phyloP scores from a whole-genome alignment of 805 yeast species.

The Metschnikowia picachoensis region DNA sequence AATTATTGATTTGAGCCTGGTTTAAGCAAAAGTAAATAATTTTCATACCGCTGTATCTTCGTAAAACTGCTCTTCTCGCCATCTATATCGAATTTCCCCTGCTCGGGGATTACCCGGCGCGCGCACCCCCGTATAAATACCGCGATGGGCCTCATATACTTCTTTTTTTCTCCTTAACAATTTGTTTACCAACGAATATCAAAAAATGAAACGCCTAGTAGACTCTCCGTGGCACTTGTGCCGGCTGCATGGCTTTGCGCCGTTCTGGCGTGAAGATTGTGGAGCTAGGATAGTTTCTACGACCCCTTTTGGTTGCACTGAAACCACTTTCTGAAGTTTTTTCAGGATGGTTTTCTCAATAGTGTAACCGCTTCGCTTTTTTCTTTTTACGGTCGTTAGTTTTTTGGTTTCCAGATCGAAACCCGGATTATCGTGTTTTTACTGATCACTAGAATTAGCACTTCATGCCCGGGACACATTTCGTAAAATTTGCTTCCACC shows the following conservation, averaged over 20 bases:
- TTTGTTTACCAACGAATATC: constrained; percentile 28
- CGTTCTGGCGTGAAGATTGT: constrained; percentile 22
- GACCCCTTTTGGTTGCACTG: constrained; percentile 12
- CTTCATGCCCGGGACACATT: constrained; percentile 50
- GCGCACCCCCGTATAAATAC: constrained; percentile 6
- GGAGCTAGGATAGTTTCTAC: constrained; percentile 20
- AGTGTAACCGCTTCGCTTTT: constrained; percentile 19
- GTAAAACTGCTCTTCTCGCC: too few species aligned
- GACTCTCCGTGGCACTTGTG: constrained; percentile 18
- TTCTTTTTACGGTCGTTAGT: constrained; percentile 32
- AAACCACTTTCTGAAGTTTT: constrained; percentile 17
- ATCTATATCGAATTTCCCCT: too few species aligned
- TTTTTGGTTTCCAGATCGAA: constrained; percentile 35
- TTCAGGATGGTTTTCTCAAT: constrained; percentile 12
- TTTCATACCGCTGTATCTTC: too few species aligned
- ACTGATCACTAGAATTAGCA: constrained; percentile 37
- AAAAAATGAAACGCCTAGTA: constrained; percentile 32
- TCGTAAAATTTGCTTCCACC: not conserved
- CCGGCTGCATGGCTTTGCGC: constrained; percentile 16
- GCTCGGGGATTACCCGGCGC: constrained; percentile 16
- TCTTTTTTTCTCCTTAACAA: constrained; percentile 12
- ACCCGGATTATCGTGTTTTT: constrained; percentile 46
- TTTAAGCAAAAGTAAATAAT: too few species aligned
- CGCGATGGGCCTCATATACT: not conserved
- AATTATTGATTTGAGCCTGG: too few species aligned